These are phyloP conservation scores for Fusarium robinianum DNA, from an alignment of 2,329 filamentous ascomycete species.

Conservation along the genomic window DNA sequence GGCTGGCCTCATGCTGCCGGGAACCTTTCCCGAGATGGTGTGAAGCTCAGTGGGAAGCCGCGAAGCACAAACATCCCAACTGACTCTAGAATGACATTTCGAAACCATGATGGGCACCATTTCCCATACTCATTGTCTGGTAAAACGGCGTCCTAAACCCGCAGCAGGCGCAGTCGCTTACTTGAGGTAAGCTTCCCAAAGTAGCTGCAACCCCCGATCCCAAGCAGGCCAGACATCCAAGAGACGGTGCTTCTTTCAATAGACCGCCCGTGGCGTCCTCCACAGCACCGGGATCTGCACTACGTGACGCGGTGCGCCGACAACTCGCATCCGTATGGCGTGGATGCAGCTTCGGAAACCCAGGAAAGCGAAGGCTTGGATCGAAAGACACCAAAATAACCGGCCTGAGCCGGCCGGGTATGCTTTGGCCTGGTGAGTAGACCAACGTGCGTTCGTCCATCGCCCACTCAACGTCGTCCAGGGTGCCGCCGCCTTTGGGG, in stretches of 20 bases:
- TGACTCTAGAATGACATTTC: slow-evolving; percentile 21
- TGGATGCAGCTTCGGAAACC: slow-evolving; percentile 19
- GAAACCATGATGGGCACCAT: slow-evolving; percentile 24
- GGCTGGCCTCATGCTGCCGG: no score
- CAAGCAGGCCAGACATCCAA: slow-evolving; percentile 1
- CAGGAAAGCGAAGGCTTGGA: slow-evolving; percentile 32
- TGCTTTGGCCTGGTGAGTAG: slow-evolving; percentile 42
- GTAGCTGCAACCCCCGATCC: no score
- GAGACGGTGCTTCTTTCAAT: no score
- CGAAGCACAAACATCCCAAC: no score
- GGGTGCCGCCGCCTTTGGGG: slow-evolving; percentile 34
- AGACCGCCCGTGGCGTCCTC: slow-evolving; percentile 1
- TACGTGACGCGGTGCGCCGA: not conserved
- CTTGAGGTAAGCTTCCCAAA: not conserved
- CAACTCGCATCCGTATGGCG: not conserved
- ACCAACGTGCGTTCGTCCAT: slow-evolving; percentile 55
- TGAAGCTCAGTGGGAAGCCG: no score
- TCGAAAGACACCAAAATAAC: slow-evolving; percentile 40
- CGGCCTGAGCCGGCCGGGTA: slow-evolving; percentile 18
- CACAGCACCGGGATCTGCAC: not conserved
- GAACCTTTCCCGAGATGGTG: no score
- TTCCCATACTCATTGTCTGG: slow-evolving; percentile 24
- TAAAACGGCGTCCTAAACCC: slow-evolving; percentile 25
- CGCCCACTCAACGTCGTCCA: slow-evolving; percentile 48
- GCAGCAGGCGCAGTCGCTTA: not conserved